Conservation (phyloP, 352 stramenopile species). For the Halophytophthora batemanensis region DNA sequence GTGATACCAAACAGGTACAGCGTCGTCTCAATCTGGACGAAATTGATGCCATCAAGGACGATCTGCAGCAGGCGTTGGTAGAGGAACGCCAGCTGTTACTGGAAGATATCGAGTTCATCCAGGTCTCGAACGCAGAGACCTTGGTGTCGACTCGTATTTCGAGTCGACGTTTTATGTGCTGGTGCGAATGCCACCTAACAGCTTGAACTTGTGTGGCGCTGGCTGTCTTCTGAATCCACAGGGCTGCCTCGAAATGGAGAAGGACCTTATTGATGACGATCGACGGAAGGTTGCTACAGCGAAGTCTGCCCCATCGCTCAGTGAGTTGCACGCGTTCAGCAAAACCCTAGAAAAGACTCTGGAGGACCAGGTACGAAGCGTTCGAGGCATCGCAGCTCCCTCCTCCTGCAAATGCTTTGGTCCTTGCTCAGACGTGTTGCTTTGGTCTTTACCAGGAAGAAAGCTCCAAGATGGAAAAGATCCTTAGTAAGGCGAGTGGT, state of each 20-base stretch:
- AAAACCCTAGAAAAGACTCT: slow-evolving; percentile 61
- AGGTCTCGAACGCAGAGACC: slow-evolving; percentile 27
- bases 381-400: too few species aligned
- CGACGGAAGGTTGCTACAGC: slow-evolving; percentile 33
- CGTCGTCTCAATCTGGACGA: slow-evolving; percentile 61
- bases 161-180: neutral
- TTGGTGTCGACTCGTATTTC: neutral
- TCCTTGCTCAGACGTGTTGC: neutral
- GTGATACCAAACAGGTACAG: slow-evolving; percentile 24
- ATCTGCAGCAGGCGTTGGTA: slow-evolving; percentile 50
- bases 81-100: slow-evolving; percentile 64
- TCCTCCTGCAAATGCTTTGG: neutral
- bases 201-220: neutral
- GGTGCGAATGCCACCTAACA: neutral
- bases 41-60: slow-evolving; percentile 66
- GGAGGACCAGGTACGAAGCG: slow-evolving; percentile 40
- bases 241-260: slow-evolving; percentile 83
- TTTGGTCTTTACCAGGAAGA: slow-evolving; percentile 22
- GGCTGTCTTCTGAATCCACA: slow-evolving; percentile 9
- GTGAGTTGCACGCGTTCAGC: slow-evolving; percentile 60
- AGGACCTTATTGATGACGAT: slow-evolving; percentile 79
- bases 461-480: slow-evolving; percentile 31
- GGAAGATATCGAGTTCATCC: slow-evolving; percentile 84
- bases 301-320: slow-evolving; percentile 48
- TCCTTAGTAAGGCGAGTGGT: slow-evolving; percentile 32